A percentile compares a stretch with the other conserved stretches of the same genome.
Conservation (phyloP, 345 rosid species). For the Citrus inodora region DNA sequence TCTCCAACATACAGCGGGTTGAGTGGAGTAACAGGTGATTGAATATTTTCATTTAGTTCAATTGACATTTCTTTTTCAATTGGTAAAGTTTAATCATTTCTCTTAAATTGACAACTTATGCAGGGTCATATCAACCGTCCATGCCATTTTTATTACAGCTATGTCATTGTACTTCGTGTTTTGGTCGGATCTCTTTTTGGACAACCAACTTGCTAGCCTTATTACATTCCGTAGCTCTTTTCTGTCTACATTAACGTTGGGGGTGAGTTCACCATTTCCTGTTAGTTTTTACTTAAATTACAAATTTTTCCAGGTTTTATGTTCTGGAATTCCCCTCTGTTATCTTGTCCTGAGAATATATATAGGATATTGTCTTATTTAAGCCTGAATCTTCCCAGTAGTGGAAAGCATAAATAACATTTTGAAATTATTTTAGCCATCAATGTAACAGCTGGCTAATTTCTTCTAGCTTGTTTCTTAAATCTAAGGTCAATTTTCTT, state of each 20-base stretch:
- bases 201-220: slow-evolving; percentile 28
- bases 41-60: background rate
- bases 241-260: slow-evolving; percentile 45
- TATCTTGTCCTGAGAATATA: background rate
- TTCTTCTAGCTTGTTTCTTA: background rate
- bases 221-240: slow-evolving; percentile 47
- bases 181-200: slow-evolving; percentile 55
- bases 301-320: background rate
- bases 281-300: background rate
- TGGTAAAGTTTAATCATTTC: background rate
- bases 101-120: slow-evolving; percentile 9
- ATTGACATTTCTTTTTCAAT: background rate
- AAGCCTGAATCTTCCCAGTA: background rate
- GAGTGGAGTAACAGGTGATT: slow-evolving; percentile 73
- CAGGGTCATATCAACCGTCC: slow-evolving; percentile 64
- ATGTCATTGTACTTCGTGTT: slow-evolving; percentile 59
- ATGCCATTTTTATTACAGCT: slow-evolving; percentile 57
- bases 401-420: background rate
- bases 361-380: background rate
- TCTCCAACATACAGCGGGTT: slow-evolving; percentile 41
- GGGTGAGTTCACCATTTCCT: slow-evolving; percentile 40
- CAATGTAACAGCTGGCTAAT: background rate
- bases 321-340: background rate
- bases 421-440: background rate
- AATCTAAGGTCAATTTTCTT: background rate